Evolutionary conservation across 257 asterid species (phyloP), one percentile per base, ranked within the genome.

Genomic region (Cinchona pubescens): DNA sequence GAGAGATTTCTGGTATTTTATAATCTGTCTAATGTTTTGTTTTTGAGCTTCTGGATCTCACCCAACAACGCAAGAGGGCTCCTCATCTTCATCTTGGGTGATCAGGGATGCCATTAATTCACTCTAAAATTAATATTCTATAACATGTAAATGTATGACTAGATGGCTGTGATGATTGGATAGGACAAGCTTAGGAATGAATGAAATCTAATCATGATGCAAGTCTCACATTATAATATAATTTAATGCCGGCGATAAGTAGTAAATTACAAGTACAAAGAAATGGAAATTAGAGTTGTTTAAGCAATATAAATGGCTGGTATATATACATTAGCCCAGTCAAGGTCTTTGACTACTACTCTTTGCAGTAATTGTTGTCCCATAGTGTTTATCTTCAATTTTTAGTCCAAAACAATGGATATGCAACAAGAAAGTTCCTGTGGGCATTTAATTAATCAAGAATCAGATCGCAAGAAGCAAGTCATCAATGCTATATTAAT

Each of bases 1-100:
- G 29, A 86, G 79, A 64, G 90, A 83, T 73, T 90, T 90, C 61
- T 92, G 91, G 82, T 91, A 85, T 7, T 72, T 65, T 76, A 92
- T 85, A 32, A 90, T 83, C 74, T 73, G 80, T 78, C 87, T 86
- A 35, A 86, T 83, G 8, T 79, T 84, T 38, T 45, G 64, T 76
- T 78, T 84, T 46, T 85, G 82, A n/a, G 78, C 80, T 73, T 87
- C 86, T 79, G 73, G 68, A 12, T 86, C n/a, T n/a, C n/a, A n/a
- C n/a, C n/a, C 86, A 34, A 77, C 38, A 56, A 35, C 27, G 25
- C 27, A 60, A 49, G 74, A 11, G 38, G 83, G 75, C 48, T 81
- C 81, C 21, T 76, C 80, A 46, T 83, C 87, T 72, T 86, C 86
- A 27, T 76, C 85, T 75, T 79, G 84, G 58, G 79, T 82, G 16